Percentiles rank a stretch among this genome's conserved stretches.
Evolutionary conservation across 768 basidiomycete species (phyloP).

Genomic region (Trametopsis cervina): DNA sequence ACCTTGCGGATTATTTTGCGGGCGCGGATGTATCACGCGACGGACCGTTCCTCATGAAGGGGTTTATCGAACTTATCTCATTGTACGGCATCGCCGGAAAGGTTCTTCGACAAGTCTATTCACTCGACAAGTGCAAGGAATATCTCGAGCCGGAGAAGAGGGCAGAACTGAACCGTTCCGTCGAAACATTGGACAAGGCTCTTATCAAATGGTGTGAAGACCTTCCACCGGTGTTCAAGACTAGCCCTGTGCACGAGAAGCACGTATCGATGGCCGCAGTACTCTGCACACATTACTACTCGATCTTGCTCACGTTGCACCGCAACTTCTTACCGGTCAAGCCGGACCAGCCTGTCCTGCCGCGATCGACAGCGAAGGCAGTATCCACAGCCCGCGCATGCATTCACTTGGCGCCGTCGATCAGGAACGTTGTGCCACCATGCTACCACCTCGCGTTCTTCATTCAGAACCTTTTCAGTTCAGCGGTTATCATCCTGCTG

Average conservation of each 20-base stretch:
- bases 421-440: slow-evolving; percentile 76
- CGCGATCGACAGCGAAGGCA: slow-evolving; percentile 73
- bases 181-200: slow-evolving; percentile 71
- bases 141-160: slow-evolving; percentile 67
- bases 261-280: slow-evolving; percentile 84
- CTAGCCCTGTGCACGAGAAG: slow-evolving; percentile 62
- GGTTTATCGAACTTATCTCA: slow-evolving; percentile 67
- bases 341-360: slow-evolving; percentile 59
- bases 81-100: slow-evolving; percentile 83
- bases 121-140: slow-evolving; percentile 71
- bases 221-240: slow-evolving; percentile 69
- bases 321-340: slow-evolving; percentile 82
- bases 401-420: slow-evolving; percentile 77
- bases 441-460: slow-evolving; percentile 87
- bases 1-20: slow-evolving; percentile 62
- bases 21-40: slow-evolving; percentile 51
- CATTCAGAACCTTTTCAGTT: slow-evolving; percentile 86
- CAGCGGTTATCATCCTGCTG: slow-evolving; percentile 76
- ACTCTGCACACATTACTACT: slow-evolving; percentile 86
- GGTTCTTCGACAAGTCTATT: slow-evolving; percentile 78
- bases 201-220: slow-evolving; percentile 81
- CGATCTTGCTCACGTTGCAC: slow-evolving; percentile 78
- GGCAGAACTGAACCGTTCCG: slow-evolving; percentile 66
- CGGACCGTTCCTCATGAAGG: slow-evolving; percentile 71
- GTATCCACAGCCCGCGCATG: slow-evolving; percentile 81